A percentile compares a stretch with the other conserved stretches of the same genome.
Conservation (phyloP, 805 yeast species). For the Lipomyces yamanashiensis region DNA sequence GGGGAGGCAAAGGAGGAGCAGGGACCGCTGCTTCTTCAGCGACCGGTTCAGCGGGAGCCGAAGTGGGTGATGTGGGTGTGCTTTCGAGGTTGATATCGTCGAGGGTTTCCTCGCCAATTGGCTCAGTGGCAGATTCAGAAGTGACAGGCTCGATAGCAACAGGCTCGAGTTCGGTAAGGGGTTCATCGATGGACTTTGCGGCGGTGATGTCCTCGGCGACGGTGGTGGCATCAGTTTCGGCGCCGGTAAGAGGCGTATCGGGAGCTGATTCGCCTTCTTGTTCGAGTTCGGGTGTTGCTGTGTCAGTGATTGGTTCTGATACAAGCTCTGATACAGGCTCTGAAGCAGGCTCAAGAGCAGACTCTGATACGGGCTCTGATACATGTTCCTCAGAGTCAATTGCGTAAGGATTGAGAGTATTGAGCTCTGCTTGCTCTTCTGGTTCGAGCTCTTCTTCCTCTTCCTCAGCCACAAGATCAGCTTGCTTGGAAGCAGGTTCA, state of each 20-base stretch:
- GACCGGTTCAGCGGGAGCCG: conserved; percentile 4
- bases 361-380: neutral
- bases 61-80: neutral
- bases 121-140: too few relatives aligned
- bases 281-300: neutral
- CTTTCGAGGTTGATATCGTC: conserved; percentile 27
- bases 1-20: conserved; percentile 31
- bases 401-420: conserved; percentile 1
- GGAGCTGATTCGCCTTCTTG: neutral
- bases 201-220: neutral
- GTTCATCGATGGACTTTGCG: conserved; percentile 7
- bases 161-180: conserved; percentile 7
- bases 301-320: neutral
- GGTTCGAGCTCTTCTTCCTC: neutral
- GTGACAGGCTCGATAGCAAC: neutral
- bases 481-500: neutral
- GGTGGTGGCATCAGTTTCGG: conserved; percentile 5
- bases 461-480: neutral
- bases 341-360: too few relatives aligned
- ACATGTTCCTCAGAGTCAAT: neutral
- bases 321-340: neutral
- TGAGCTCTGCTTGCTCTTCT: neutral
- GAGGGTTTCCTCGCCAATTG: conserved; percentile 14
- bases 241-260: conserved; percentile 4
- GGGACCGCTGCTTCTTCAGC: conserved; percentile 6